These are phyloP conservation scores for Aspergillus niger DNA, from an alignment of 2,329 filamentous ascomycete genomes.

Conservation along the genomic window DNA sequence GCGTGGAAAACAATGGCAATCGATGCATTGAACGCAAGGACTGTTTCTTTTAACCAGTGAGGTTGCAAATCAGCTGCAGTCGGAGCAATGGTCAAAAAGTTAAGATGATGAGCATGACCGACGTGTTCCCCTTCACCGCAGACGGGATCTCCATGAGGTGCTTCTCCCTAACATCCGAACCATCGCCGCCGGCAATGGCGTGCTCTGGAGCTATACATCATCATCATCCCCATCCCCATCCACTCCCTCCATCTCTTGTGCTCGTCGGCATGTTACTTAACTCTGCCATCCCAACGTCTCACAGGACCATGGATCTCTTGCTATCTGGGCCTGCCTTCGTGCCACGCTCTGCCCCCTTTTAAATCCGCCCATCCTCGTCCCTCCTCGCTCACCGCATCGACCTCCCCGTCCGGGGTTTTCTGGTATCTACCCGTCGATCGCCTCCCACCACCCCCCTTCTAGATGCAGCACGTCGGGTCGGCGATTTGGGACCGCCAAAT, in stretches of 20 bases:
- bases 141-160: slow-evolving; percentile 1
- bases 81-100: neutral
- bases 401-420: neutral
- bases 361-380: neutral
- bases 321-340: neutral
- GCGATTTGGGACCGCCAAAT: slow-evolving; percentile 2
- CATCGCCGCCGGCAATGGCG: slow-evolving; percentile 24
- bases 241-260: neutral
- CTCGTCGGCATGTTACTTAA: neutral
- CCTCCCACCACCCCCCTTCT: neutral
- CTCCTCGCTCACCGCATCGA: slow-evolving; percentile 4
- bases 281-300: neutral
- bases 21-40: no score
- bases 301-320: neutral
- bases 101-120: no score
- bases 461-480: neutral
- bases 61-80: neutral
- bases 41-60: neutral
- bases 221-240: slow-evolving; percentile 7
- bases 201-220: slow-evolving; percentile 20
- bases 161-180: slow-evolving; percentile 13
- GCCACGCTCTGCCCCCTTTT: neutral
- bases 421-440: neutral
- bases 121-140: neutral
- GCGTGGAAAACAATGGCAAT: no score